phyloP scores from a whole-genome alignment of 2,329 filamentous ascomycete species.

The Nothophaeocryptopus gaeumannii region DNA sequence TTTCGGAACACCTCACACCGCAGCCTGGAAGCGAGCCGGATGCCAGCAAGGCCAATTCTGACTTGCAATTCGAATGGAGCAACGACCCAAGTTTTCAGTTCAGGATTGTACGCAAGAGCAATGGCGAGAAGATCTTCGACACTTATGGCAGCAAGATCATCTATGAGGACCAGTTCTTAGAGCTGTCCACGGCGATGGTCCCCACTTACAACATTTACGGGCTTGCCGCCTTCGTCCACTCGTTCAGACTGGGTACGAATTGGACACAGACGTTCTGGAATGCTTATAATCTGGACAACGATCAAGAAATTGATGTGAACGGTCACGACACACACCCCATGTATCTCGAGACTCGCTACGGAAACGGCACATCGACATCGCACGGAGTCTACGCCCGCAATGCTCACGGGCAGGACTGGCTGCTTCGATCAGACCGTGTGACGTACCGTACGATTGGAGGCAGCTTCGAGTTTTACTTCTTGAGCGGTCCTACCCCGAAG shows the following conservation, averaged over 20 bases:
- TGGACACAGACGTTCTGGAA: constrained; percentile 33
- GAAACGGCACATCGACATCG: constrained; percentile 20
- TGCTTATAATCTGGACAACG: constrained; percentile 31
- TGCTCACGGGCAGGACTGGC: constrained; percentile 36
- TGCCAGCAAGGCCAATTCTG: constrained; percentile 23
- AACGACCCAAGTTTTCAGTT: constrained; percentile 35
- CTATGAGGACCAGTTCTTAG: constrained; percentile 35
- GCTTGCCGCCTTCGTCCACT: constrained; percentile 30
- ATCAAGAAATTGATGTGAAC: constrained; percentile 27
- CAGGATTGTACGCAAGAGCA: constrained; percentile 22
- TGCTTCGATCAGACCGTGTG: constrained; percentile 25
- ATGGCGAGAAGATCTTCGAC: constrained; percentile 31
- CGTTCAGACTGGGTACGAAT: constrained; percentile 32
- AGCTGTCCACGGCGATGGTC: constrained; percentile 30
- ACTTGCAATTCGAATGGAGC: constrained; percentile 32
- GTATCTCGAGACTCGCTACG: constrained; percentile 36
- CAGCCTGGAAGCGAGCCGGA: constrained; percentile 17
- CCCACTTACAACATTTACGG: constrained; percentile 34
- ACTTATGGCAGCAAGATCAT: constrained; percentile 33
- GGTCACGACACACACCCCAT: constrained; percentile 34
- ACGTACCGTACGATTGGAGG: constrained; percentile 35
- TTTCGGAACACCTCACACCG: constrained; percentile 20
- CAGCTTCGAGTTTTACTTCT: constrained; percentile 69
- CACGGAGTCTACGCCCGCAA: constrained; percentile 36
- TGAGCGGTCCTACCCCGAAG: constrained; percentile 51